phyloP scores from a whole-genome alignment of 179 eudicot species.

The Patellifolia procumbens region DNA sequence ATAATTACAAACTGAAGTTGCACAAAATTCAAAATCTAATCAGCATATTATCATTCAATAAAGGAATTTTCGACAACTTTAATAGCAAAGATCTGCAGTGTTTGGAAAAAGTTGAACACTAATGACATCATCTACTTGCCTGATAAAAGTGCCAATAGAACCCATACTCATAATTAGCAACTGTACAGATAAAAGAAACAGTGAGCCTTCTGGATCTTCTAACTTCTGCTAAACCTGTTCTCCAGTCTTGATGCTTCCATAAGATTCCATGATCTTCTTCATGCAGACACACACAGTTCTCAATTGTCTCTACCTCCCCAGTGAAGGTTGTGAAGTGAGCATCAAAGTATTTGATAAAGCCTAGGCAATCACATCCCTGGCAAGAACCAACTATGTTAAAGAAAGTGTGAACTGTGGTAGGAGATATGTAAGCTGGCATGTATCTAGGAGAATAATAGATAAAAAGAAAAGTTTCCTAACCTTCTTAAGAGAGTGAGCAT shows the following conservation, averaged over 20 bases:
- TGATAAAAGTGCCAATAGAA: slow-evolving; percentile 98
- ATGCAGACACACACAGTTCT: slow-evolving; percentile 91
- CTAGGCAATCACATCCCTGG: slow-evolving; percentile 98
- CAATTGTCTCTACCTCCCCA: slow-evolving; percentile 90
- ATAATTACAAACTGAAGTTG: background rate
- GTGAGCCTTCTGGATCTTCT: slow-evolving; percentile 87
- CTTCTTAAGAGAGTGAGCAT: slow-evolving; percentile 95
- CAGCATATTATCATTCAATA: background rate
- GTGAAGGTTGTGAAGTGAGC: slow-evolving; percentile 89
- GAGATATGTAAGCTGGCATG: background rate
- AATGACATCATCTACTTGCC: slow-evolving; percentile 46
- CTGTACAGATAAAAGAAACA: slow-evolving; percentile 87
- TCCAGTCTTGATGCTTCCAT: slow-evolving; percentile 99
- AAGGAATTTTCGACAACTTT: background rate
- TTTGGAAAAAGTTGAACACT: background rate
- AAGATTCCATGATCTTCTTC: slow-evolving; percentile 96
- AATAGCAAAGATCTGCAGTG: background rate
- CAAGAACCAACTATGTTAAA: slow-evolving; percentile 7
- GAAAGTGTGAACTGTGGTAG: background rate
- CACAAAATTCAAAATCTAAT: background rate
- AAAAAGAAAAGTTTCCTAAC: slow-evolving; percentile 34
- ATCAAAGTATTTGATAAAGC: slow-evolving; percentile 84
- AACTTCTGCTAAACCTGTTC: slow-evolving; percentile 94
- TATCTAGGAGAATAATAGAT: background rate
- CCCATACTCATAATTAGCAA: slow-evolving; percentile 96